Conservation (phyloP, 208 protist genomes). For the Crithidia sp. region DNA sequence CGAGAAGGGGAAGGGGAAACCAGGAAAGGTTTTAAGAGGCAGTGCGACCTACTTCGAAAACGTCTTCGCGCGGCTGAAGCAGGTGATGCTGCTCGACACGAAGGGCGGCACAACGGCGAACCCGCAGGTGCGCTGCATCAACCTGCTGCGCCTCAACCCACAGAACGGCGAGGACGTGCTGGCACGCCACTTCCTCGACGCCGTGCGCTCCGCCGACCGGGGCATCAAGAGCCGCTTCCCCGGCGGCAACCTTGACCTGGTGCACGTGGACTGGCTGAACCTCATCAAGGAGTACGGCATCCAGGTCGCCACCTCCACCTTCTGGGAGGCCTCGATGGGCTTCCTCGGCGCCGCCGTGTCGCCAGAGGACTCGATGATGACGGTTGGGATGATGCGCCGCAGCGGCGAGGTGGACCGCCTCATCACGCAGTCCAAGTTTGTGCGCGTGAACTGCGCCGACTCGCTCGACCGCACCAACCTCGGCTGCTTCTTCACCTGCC, state of each 20-base stretch:
- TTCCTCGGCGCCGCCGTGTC: slow-evolving; percentile 52
- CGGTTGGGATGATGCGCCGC: slow-evolving; percentile 61
- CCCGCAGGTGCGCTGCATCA: slow-evolving; percentile 83
- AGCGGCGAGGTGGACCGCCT: slow-evolving; percentile 53
- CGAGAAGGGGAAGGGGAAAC: too few species aligned
- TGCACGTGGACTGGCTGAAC: slow-evolving; percentile 88
- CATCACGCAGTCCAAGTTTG: slow-evolving; percentile 74
- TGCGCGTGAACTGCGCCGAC: slow-evolving; percentile 94
- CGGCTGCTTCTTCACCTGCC: slow-evolving; percentile 89
- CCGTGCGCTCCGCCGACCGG: slow-evolving; percentile 50
- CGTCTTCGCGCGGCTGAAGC: slow-evolving; percentile 53
- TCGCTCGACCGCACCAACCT: slow-evolving; percentile 95
- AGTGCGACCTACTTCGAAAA: slow-evolving; percentile 71
- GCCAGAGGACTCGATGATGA: slow-evolving; percentile 65
- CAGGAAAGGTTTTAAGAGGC: slow-evolving; percentile 63
- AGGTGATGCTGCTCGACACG: slow-evolving; percentile 66
- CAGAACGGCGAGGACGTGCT: slow-evolving; percentile 69
- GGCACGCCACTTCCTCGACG: slow-evolving; percentile 68
- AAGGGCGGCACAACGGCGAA: slow-evolving; percentile 20
- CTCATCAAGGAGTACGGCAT: slow-evolving; percentile 77
- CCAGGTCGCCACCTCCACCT: slow-evolving; percentile 60
- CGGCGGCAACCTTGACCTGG: slow-evolving; percentile 61
- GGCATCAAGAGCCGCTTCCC: slow-evolving; percentile 46
- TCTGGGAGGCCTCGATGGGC: slow-evolving; percentile 66
- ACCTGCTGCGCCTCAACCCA: slow-evolving; percentile 74